phyloP scores from a whole-genome alignment of 192 early-diverging fungal species.

The Coemansia javaensis region DNA sequence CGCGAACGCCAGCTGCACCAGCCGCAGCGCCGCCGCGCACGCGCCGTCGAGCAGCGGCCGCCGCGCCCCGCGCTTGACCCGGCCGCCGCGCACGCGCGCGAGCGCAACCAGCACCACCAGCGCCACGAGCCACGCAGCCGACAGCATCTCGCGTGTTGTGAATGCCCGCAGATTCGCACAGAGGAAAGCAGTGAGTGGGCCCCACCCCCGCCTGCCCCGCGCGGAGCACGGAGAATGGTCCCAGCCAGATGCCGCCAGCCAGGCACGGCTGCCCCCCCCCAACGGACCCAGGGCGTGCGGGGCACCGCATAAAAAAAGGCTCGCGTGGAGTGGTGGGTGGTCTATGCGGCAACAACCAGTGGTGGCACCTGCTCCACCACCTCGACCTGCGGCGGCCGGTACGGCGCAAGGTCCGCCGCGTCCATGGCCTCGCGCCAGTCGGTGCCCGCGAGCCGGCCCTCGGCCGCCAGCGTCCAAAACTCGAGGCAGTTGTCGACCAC shows the following conservation, averaged over 20 bases:
- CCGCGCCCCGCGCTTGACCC: constrained; percentile 7
- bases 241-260: too few relatives aligned
- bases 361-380: too few relatives aligned
- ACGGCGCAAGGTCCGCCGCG: constrained; percentile 31
- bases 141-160: too few relatives aligned
- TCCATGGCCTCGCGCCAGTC: constrained; percentile 55
- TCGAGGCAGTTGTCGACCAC: constrained; percentile 73
- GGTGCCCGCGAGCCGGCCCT: constrained; percentile 56
- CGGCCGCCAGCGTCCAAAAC: constrained; percentile 67
- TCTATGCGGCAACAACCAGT: too few relatives aligned
- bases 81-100: constrained; percentile 9
- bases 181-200: too few relatives aligned
- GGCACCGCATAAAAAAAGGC: too few relatives aligned
- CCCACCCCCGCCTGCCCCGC: too few relatives aligned
- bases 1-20: constrained; percentile 27
- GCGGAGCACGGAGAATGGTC: too few relatives aligned
- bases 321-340: too few relatives aligned
- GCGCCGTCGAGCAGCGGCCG: constrained; percentile 26
- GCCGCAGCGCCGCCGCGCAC: constrained; percentile 24
- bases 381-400: constrained; percentile 23
- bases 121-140: constrained; percentile 11
- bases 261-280: too few relatives aligned
- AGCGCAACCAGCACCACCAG: constrained; percentile 22
- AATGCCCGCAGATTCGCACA: too few relatives aligned
- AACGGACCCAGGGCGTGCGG: too few relatives aligned